These are phyloP conservation scores for Cinchona pubescens DNA, from an alignment of 257 asterid species.

Conservation along the genomic window DNA sequence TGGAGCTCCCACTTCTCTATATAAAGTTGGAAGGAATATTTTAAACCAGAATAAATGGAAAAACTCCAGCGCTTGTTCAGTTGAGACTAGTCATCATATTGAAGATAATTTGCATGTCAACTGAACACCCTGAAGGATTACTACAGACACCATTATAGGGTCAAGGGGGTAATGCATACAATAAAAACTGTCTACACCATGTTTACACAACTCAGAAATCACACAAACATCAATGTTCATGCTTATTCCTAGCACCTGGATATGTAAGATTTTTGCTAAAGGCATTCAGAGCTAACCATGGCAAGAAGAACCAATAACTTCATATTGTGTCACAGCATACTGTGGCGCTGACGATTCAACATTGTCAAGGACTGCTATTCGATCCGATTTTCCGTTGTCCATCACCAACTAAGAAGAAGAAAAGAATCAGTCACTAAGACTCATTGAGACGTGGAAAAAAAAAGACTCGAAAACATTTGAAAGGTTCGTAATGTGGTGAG, in stretches of 20 bases:
- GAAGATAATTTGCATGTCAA: neutral
- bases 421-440: neutral
- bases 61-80: neutral
- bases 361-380: conserved; percentile 61
- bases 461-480: neutral
- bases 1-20: neutral
- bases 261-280: conserved; percentile 11
- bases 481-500: neutral
- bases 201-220: neutral
- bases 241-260: neutral
- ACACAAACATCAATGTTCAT: neutral
- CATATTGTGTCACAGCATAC: conserved; percentile 74
- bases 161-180: neutral
- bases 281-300: conserved; percentile 41
- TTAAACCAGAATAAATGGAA: neutral
- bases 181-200: neutral
- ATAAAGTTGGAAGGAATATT: neutral
- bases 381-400: conserved; percentile 78
- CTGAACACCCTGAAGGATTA: neutral
- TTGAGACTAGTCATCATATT: neutral
- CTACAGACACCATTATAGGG: neutral
- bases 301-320: conserved; percentile 60
- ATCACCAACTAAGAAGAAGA: conserved; percentile 54
- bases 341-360: conserved; percentile 51
- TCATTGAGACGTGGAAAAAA: neutral